phyloP scores from a whole-genome alignment of 2,329 filamentous ascomycete genomes.

The Arachnopeziza araneosa region DNA sequence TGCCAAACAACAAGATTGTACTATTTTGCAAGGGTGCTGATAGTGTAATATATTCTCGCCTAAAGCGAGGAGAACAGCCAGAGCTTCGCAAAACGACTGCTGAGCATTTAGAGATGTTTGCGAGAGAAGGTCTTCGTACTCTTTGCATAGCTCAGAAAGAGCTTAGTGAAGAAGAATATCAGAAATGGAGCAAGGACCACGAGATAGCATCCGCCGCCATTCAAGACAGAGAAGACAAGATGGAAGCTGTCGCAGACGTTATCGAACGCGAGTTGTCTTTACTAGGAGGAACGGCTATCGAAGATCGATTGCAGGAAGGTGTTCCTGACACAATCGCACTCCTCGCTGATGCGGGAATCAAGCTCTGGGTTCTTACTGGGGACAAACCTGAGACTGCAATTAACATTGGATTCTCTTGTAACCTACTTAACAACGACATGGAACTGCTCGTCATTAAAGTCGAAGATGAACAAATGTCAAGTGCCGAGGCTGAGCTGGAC shows the following conservation, averaged over 20 bases:
- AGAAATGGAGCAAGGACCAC: constrained; percentile 78
- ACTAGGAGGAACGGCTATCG: constrained; percentile 91
- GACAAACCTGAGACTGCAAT: constrained; percentile 99
- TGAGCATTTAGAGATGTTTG: constrained; percentile 95
- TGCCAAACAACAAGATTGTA: constrained; percentile 85
- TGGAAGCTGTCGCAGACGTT: constrained; percentile 81
- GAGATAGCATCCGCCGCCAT: constrained; percentile 81
- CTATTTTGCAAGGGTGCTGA: constrained; percentile 97
- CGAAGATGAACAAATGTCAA: constrained; percentile 61
- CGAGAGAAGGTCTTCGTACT: constrained; percentile 87
- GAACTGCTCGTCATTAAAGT: constrained; percentile 88
- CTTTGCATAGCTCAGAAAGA: constrained; percentile 86
- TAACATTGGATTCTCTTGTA: constrained; percentile 99
- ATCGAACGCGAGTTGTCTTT: constrained; percentile 89
- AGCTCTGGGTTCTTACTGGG: constrained; percentile 95
- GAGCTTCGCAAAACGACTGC: constrained; percentile 80
- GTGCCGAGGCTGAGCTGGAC: constrained; percentile 67
- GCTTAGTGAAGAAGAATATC: constrained; percentile 76
- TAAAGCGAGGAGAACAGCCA: constrained; percentile 78
- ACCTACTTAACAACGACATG: constrained; percentile 96
- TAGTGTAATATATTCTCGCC: constrained; percentile 90
- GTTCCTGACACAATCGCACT: constrained; percentile 93
- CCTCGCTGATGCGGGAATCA: constrained; percentile 89
- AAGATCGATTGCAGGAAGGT: constrained; percentile 93
- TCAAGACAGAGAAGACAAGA: constrained; percentile 82